phyloP scores from a whole-genome alignment of 192 early-diverging fungal species.

The Lobulomyces angularis region DNA sequence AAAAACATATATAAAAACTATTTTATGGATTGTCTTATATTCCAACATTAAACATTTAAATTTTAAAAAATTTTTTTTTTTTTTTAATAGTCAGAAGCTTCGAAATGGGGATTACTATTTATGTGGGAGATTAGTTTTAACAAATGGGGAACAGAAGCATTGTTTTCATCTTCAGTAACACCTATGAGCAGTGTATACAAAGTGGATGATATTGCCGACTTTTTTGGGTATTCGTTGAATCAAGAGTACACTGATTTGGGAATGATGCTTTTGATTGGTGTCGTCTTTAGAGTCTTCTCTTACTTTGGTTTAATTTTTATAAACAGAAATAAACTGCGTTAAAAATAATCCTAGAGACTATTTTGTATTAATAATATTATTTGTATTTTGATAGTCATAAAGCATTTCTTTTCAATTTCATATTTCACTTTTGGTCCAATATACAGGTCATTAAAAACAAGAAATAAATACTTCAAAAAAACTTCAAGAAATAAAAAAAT shows the following conservation, averaged over 20 bases:
- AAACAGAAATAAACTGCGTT: conserved; percentile 33
- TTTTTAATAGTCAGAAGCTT: conserved; percentile 14
- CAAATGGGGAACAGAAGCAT: conserved; percentile 32
- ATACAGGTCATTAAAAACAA: too few relatives aligned
- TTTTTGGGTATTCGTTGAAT: conserved; percentile 20
- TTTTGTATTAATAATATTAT: too few relatives aligned
- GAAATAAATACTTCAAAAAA: too few relatives aligned
- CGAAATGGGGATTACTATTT: conserved; percentile 15
- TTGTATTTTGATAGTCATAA: too few relatives aligned
- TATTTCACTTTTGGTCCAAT: too few relatives aligned
- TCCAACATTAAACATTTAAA: too few relatives aligned
- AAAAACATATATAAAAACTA: too few relatives aligned
- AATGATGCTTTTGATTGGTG: conserved; percentile 22
- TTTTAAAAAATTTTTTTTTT: too few relatives aligned
- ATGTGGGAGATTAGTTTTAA: conserved; percentile 25
- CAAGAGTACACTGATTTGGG: conserved; percentile 13
- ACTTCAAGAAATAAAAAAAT: too few relatives aligned
- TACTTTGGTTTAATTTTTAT: conserved; percentile 18
- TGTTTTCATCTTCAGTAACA: conserved; percentile 12
- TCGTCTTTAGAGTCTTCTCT: conserved; percentile 13
- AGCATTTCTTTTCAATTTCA: too few relatives aligned
- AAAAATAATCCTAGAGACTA: too few relatives aligned
- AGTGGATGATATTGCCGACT: conserved; percentile 6
- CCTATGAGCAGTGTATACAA: conserved; percentile 15
- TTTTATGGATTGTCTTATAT: too few relatives aligned